Evolutionary conservation across 257 asterid genomes (phyloP), one percentile per base, ranked within the genome.

Genomic region (Solanum bulbocastanum): DNA sequence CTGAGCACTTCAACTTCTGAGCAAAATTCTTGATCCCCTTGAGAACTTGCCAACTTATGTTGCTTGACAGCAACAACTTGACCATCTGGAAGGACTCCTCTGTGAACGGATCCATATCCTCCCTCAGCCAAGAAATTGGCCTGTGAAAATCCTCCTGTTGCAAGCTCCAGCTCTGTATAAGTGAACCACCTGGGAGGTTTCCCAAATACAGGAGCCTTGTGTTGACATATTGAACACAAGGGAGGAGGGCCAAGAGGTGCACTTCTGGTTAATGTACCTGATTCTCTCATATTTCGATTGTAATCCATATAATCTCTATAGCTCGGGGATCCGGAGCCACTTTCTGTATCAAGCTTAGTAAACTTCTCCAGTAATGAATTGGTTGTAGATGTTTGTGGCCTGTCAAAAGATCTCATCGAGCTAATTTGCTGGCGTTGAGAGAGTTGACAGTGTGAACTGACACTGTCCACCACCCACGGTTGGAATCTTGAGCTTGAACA

Each of bases 1-100:
- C 99, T 97, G 32, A 97, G 89, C 5, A 97, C 99, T 90, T 97
- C 99, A 33, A 96, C 99, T 88, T 97, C 99, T 1, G 99, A 93
- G 96, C 99, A 97, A 89, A 97, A 97, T 85, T 96, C 99, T 42
- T 95, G 98, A 90, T 97, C 99, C 39, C 99, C 99, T 91, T 96
- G 99, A 83, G 98, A 95, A 74, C 99, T 96, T 5, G 99, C 99
- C 92, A 95, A 83, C 92, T 96, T 97, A 86, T 97, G 98, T 91
- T 97, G 99, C 93, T 97, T 97, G 44, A 97, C 98, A 1, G 99
- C 99, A 15, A 97, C 92, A 2, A 95, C 94, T 89, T 92, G 99
- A 23, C 99, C 99, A 27, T 96, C 98, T 1, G 96, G 95, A 71
- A 97, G 98, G 33, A 95, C 93, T 52, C 99, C 99, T 74, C 98